Evolutionary conservation across 768 basidiomycete species (phyloP).

Genomic region (Lactarius vividus): DNA sequence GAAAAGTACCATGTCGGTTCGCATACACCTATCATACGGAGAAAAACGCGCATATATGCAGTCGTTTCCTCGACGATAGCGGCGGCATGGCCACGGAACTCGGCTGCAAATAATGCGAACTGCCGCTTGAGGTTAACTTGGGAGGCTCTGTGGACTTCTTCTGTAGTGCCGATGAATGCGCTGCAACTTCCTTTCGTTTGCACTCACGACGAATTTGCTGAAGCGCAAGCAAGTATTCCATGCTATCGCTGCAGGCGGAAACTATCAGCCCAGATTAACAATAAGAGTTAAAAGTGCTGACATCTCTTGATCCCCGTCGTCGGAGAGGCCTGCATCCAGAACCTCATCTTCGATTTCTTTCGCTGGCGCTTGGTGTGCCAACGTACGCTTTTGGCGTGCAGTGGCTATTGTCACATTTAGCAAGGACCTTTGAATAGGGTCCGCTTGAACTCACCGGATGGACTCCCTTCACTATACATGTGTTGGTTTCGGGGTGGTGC

Average conservation of each 20-base stretch:
- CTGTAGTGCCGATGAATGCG: not conserved
- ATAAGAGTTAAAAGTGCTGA: not conserved
- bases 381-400: not conserved
- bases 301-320: constrained; percentile 13
- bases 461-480: constrained; percentile 2
- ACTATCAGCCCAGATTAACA: not conserved
- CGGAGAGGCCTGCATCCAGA: constrained; percentile 1
- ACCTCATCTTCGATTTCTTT: constrained; percentile 6
- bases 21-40: not conserved
- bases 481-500: not conserved
- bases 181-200: not conserved
- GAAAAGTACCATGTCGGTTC: not conserved
- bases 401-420: not conserved
- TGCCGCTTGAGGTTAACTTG: constrained; percentile 16
- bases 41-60: constrained; percentile 26
- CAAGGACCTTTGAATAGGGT: not conserved
- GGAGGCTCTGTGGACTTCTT: constrained; percentile 7
- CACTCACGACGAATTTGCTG: constrained; percentile 20
- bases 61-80: constrained; percentile 20
- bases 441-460: not conserved
- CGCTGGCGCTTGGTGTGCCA: not conserved
- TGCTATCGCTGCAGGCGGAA: constrained; percentile 7
- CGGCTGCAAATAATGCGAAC: constrained; percentile 5
- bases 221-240: constrained; percentile 15
- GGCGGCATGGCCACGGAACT: constrained; percentile 18